Evolutionary conservation across 306 rosid genomes (phyloP).

Genomic region (Crotalaria pallida): DNA sequence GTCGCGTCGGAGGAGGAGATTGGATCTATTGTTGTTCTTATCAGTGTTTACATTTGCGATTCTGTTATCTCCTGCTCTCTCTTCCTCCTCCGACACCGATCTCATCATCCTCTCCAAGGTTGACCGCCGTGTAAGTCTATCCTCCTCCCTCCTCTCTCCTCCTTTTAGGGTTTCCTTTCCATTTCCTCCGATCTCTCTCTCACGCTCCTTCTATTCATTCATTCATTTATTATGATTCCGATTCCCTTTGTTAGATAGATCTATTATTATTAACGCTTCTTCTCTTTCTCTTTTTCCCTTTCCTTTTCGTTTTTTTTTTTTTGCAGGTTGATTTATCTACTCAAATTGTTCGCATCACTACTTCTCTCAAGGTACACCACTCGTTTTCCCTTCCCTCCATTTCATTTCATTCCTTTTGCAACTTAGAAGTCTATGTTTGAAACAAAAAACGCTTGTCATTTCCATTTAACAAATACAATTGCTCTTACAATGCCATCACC

Average conservation of each 20-base stretch:
- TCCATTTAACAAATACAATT: neutral
- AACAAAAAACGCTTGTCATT: neutral
- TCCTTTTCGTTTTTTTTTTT: no score
- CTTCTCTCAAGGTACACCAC: conserved; percentile 67
- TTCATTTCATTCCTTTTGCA: neutral
- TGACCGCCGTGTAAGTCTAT: conserved; percentile 90
- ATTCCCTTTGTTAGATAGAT: neutral
- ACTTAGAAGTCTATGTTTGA: neutral
- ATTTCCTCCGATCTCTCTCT: neutral
- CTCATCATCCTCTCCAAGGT: conserved; percentile 81
- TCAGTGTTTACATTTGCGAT: conserved; percentile 31
- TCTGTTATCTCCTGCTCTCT: conserved; percentile 50
- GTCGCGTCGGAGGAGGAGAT: neutral
- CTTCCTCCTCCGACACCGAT: no score
- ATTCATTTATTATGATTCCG: no score
- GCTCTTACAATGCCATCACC: neutral
- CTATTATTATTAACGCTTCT: neutral
- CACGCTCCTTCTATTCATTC: no score
- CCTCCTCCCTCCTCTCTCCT: neutral
- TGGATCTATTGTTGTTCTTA: conserved; percentile 44
- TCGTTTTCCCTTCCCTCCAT: neutral
- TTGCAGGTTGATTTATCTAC: conserved; percentile 90
- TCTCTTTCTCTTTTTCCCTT: conserved; percentile 9
- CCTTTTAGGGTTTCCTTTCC: conserved; percentile 29
- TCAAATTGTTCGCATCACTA: conserved; percentile 69